A percentile compares a stretch with the other conserved stretches of the same genome.
Evolutionary conservation across 2,329 filamentous ascomycete genomes (phyloP).

Genomic region (Exophiala oligosperma): DNA sequence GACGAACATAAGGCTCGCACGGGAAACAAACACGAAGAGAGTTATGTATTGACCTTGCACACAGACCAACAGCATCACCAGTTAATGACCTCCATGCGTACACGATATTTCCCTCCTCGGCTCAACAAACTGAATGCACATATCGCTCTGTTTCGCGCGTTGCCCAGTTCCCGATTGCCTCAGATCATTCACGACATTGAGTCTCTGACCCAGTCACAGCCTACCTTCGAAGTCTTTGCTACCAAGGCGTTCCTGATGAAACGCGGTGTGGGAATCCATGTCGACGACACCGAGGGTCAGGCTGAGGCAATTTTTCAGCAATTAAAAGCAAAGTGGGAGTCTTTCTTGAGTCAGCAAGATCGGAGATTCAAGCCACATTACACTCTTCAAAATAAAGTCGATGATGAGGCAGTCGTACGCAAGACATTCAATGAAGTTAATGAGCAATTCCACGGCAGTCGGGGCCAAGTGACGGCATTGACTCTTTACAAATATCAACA

Average conservation of each 20-base stretch:
- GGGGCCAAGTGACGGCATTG: constrained; percentile 16
- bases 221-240: constrained; percentile 11
- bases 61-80: constrained; percentile 24
- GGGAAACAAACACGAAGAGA: constrained; percentile 8
- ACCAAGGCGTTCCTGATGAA: constrained; percentile 12
- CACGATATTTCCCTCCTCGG: constrained; percentile 25
- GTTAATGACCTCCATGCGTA: constrained; percentile 25
- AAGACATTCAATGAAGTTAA: constrained; percentile 10
- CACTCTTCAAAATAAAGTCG: constrained; percentile 29
- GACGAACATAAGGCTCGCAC: constrained; percentile 6
- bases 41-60: constrained; percentile 28
- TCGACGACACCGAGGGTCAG: constrained; percentile 5
- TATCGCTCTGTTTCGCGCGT: constrained; percentile 31
- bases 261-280: constrained; percentile 14
- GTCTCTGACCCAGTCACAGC: constrained; percentile 4
- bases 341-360: constrained; percentile 29
- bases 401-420: constrained; percentile 14
- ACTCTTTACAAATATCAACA: constrained; percentile 21
- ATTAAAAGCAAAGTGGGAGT: constrained; percentile 13
- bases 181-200: constrained; percentile 13
- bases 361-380: constrained; percentile 23
- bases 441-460: constrained; percentile 2
- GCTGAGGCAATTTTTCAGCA: constrained; percentile 10
- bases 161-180: constrained; percentile 25
- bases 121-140: constrained; percentile 30